Base-by-base conservation (phyloP, 495 filamentous ascomycete species). In the Daldinia loculata region DNA sequence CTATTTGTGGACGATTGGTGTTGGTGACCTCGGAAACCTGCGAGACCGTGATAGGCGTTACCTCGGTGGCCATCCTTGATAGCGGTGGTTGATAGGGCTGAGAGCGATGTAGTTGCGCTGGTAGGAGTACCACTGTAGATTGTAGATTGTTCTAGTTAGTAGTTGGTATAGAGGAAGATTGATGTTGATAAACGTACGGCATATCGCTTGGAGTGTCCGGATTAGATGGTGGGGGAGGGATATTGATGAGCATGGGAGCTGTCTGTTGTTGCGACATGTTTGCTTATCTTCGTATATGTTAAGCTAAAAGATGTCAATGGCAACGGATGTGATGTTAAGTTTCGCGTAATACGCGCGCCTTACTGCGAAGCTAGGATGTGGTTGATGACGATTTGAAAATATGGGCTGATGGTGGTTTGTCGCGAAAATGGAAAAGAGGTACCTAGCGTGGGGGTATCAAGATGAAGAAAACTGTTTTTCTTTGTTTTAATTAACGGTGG, bases 1-100 rank as follows among this genome's bases (percentile, higher is more conserved):
- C 89, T 91, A 56, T 86, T 91, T 41, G 85, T 85, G 6, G 89
- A 91, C 6, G 85, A 82, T 26, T 82, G 84, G 76, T 92, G 89
- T 6, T 81, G 80, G 63, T 88, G 88, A 56, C 82, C 81, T 59
- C 86, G 86, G 67, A 83, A 79, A 55, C 82, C 79, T 61, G 76
- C 76, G 61, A 69, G 55, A 56, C 84, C 78, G 19, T 84, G 83
- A 62, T 83, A 82, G 26, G 81, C 77, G 65, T 92, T 87, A 74
- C 94, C 94, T 65, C 91, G 90, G 70, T 96, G 93, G 65, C 94
- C 94, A 72, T 97, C 94, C 80, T 96, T 97, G 83, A 95, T 95
- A 53, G 94, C 94, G 6, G 93, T 94, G 29, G 94, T 97, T 19
- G 92, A 95, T 34, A 97, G 85, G 12, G 91, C 90, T 19, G 92